These are phyloP conservation scores for Blastobotrys americana DNA, from an alignment of 805 yeast species.

Conservation along the genomic window DNA sequence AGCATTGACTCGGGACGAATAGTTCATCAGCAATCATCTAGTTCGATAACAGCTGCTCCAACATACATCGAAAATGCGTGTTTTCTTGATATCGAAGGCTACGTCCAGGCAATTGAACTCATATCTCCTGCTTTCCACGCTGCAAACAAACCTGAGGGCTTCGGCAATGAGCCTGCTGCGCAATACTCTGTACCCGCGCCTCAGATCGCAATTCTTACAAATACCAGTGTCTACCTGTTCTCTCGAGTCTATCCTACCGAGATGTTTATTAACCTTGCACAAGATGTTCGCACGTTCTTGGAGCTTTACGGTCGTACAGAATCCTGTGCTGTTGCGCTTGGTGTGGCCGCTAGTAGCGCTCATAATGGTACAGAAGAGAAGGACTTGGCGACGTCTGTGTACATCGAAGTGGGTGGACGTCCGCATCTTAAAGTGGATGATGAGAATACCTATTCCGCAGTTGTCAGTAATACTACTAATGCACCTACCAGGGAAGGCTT, in stretches of 20 bases:
- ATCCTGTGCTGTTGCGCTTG: conserved; percentile 81
- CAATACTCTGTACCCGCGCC: conserved; percentile 66
- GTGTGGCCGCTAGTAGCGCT: conserved; percentile 65
- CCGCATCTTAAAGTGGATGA: conserved; percentile 28
- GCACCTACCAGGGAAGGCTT: conserved; percentile 2
- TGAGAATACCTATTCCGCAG: conserved; percentile 12
- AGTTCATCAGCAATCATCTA: conserved; percentile 46
- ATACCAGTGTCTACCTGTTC: conserved; percentile 66
- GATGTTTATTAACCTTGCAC: conserved; percentile 61
- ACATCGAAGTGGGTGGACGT: conserved; percentile 32
- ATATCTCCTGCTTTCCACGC: conserved; percentile 66
- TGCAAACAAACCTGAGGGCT: conserved; percentile 68
- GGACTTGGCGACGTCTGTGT: conserved; percentile 29
- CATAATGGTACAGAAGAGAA: conserved; percentile 35
- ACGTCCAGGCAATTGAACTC: conserved; percentile 66
- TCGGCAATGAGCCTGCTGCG: conserved; percentile 77
- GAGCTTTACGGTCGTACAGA: conserved; percentile 81
- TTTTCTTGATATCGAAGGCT: conserved; percentile 51
- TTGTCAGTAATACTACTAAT: conserved; percentile 1
- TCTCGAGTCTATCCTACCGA: conserved; percentile 75
- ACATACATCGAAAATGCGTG: conserved; percentile 73
- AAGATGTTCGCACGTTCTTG: conserved; percentile 59
- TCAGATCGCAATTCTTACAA: conserved; percentile 76
- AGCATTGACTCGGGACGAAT: conserved; percentile 78
- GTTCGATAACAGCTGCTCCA: conserved; percentile 28